These are phyloP conservation scores for Trichocladium uniseriatum DNA, from an alignment of 495 filamentous ascomycete species.

Conservation along the genomic window DNA sequence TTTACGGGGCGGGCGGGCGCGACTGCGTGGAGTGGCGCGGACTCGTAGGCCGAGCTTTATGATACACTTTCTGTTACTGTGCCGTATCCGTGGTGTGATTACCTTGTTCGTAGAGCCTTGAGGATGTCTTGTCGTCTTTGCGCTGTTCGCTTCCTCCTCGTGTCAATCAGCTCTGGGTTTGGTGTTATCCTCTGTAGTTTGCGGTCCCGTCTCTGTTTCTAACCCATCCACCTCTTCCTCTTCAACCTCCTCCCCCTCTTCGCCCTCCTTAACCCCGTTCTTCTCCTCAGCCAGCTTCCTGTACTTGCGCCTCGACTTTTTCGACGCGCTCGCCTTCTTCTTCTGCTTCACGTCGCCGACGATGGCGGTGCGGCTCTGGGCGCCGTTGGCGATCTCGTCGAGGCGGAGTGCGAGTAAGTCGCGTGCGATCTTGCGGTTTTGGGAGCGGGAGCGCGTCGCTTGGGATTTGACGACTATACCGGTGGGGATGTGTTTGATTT, in stretches of 20 bases:
- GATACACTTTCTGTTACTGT: slow-evolving; percentile 31
- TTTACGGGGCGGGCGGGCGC: slow-evolving; percentile 34
- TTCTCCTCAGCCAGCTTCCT: slow-evolving; percentile 36
- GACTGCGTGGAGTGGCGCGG: slow-evolving; percentile 33
- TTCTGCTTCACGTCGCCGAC: slow-evolving; percentile 36
- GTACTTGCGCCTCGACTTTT: slow-evolving; percentile 44
- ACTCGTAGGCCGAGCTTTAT: slow-evolving; percentile 41
- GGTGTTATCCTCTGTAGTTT: too few relatives aligned
- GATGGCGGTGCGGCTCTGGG: slow-evolving; percentile 34
- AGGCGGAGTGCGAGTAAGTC: slow-evolving; percentile 66
- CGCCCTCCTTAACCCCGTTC: slow-evolving; percentile 5
- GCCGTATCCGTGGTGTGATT: slow-evolving; percentile 18
- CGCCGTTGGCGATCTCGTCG: slow-evolving; percentile 51
- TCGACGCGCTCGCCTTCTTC: slow-evolving; percentile 39
- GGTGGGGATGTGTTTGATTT: slow-evolving; percentile 81
- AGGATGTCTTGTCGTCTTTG: too few relatives aligned
- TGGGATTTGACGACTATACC: slow-evolving; percentile 89
- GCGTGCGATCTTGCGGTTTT: slow-evolving; percentile 85
- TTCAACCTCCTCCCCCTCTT: background rate
- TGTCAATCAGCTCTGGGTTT: too few relatives aligned
- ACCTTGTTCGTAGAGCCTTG: background rate
- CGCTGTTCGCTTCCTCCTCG: background rate
- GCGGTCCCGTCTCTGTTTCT: background rate
- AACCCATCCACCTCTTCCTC: background rate
- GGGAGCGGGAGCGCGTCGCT: slow-evolving; percentile 72